Percentiles rank a stretch among this genome's conserved stretches.
Evolutionary conservation across 352 stramenopile species (phyloP).

Genomic region (Pythium brachiatum): DNA sequence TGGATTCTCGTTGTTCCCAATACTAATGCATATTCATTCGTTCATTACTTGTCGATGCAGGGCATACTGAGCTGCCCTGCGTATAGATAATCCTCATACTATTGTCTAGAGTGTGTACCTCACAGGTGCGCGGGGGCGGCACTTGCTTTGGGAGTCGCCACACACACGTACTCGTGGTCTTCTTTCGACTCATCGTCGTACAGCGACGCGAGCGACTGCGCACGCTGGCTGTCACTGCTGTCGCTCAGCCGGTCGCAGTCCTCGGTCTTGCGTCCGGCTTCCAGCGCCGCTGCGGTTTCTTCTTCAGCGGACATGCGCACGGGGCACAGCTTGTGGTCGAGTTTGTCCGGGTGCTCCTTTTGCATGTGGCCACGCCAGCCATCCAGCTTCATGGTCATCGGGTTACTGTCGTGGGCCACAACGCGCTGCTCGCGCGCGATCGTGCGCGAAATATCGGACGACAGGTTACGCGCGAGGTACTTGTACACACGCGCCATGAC

Average conservation of each 20-base stretch:
- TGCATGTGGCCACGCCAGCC: constrained; percentile 27
- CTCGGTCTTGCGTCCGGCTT: constrained; percentile 6
- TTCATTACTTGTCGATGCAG: background rate
- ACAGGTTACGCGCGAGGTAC: background rate
- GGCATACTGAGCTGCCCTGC: background rate
- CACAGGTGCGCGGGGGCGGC: background rate
- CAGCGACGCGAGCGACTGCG: background rate
- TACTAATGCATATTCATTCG: too few relatives aligned
- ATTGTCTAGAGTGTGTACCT: too few relatives aligned
- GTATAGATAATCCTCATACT: background rate
- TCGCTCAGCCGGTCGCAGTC: background rate
- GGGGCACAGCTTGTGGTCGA: constrained; percentile 31
- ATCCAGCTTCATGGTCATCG: constrained; percentile 34
- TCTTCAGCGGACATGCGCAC: background rate
- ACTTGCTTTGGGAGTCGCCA: constrained; percentile 5
- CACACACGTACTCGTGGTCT: constrained; percentile 9
- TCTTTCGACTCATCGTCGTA: constrained; percentile 13
- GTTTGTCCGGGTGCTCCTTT: constrained; percentile 15
- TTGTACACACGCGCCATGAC: constrained; percentile 4
- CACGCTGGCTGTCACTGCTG: background rate
- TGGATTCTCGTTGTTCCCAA: too few relatives aligned
- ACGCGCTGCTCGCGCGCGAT: background rate
- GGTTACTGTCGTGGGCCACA: constrained; percentile 6
- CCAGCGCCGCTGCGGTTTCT: background rate
- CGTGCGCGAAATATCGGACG: background rate